Base-by-base conservation (phyloP, 2,329 filamentous ascomycete genomes). In the Immersiporthe knoxdaviesiana region DNA sequence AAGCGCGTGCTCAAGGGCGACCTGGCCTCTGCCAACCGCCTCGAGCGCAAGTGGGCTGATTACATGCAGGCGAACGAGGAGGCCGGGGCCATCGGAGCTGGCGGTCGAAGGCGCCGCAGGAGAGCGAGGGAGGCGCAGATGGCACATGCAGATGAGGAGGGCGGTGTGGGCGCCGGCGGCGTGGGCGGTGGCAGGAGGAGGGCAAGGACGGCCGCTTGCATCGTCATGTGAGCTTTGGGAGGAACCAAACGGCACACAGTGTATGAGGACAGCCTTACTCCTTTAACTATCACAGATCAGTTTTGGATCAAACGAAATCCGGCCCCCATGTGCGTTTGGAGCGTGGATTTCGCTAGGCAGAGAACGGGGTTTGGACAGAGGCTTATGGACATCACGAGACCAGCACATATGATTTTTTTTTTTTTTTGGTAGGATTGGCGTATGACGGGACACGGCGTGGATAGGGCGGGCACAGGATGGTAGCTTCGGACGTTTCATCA, bases 1-100 rank as follows among this genome's bases (percentile, higher is more conserved):
- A 95, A 94, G 81, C 88, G 94, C 4, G 92, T 97, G 0, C 79
- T 97, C 65, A 84, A 88, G 5, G 93, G 93, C 8, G 92, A 97
- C 71, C 86, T 93, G 69, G 83, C 85, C 0, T 86, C 92, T 1
- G 96, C 96, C 0, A 85, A 85, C 50, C 84, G 92, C n/a, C 84
- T 98, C 27, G 94, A 97, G 82, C 86, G 90, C 72, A 97, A 95
- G 78, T 98, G 95, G 95, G 91, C 91, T 0, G 92, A 97, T 67
- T 97, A 93, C 78, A 97, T 97, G 94, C 92, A 97, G 81, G 90
- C 92, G 21, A 92, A 88, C 64, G 93, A 97, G 78, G 95, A 97
- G 77, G 92, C 92, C 0, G 92, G 91, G 2, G 87, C 87, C 2
- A 84, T 82, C 2, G 93, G 91, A 1, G 86, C 85, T 1, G 89